Evolutionary conservation across 257 asterid genomes (phyloP).

Genomic region (Marsdenia floribunda): DNA sequence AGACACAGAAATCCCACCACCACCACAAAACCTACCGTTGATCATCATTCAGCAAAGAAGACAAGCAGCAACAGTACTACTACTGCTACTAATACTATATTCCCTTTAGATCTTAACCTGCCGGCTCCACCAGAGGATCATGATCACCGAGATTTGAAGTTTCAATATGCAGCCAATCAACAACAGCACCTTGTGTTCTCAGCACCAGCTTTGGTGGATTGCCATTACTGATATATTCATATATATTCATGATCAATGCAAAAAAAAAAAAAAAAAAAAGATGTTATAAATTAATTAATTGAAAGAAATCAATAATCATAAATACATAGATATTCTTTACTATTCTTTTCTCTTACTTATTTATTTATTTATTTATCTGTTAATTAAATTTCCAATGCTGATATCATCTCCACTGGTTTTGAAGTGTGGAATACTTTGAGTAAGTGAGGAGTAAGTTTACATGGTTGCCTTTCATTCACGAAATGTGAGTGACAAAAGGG

Average conservation of each 20-base stretch:
- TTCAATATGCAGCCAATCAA: slow-evolving; percentile 27
- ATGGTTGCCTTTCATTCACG: slow-evolving; percentile 69
- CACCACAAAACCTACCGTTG: neutral
- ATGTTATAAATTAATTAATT: slow-evolving; percentile 9
- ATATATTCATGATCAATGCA: too few species aligned
- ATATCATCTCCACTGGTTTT: slow-evolving; percentile 24
- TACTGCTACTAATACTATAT: slow-evolving; percentile 9
- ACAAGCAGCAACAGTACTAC: slow-evolving; percentile 7
- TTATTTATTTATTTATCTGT: too few species aligned
- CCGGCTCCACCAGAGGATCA: slow-evolving; percentile 70
- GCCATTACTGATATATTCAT: slow-evolving; percentile 34
- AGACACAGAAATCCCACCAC: slow-evolving; percentile 47
- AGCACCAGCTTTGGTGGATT: slow-evolving; percentile 62
- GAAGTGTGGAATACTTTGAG: slow-evolving; percentile 44
- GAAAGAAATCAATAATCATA: neutral
- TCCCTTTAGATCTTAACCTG: slow-evolving; percentile 65
- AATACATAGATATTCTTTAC: slow-evolving; percentile 15
- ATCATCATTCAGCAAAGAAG: slow-evolving; percentile 21
- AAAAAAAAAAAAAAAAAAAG: neutral
- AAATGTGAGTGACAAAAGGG: slow-evolving; percentile 52
- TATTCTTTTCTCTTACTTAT: slow-evolving; percentile 15
- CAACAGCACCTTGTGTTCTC: slow-evolving; percentile 42
- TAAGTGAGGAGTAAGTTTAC: slow-evolving; percentile 55
- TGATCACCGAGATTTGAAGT: slow-evolving; percentile 24
- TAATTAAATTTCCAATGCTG: slow-evolving; percentile 9